Evolutionary conservation across 2,329 filamentous ascomycete genomes (phyloP), one percentile per base, ranked within the genome.

Genomic region (Daldinia eschscholtzii): DNA sequence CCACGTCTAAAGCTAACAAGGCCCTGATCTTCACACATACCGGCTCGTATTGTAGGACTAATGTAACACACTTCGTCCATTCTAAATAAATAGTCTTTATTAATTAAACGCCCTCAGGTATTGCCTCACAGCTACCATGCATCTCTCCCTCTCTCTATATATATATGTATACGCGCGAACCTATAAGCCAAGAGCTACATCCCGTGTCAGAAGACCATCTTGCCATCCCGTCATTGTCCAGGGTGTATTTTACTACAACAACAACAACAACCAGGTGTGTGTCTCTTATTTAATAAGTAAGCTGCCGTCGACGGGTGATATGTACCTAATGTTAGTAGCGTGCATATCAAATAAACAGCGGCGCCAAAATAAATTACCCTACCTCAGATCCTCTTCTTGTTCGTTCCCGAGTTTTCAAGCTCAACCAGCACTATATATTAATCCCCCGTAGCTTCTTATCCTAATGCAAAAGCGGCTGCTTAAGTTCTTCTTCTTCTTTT

Each of bases 401-500:
- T 15, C 35, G 35, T 12, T 13, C 12, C 35, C 12, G 35, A 15
- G 13, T 4, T 37, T 39, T 9, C 10, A 37, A 55, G 33, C 52
- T 55, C n/a, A 28, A 6, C 48, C 13, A 33, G 48, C 20, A 52
- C 48, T 7, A 35, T 52, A 50, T 50, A 55, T 55, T 59, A 46
- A 46, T 23, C 10, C 50, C 18, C 55, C 42, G 61, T 42, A 20
- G 44, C 46, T 64, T 35, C 59, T 28, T 20, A 68, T 60, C 33
- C 18, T 23, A 68, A 28, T 60, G 35, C 33, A 23, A 33, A 33
- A 35, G 33, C 44, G 56, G 48, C 56, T 65, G 57, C 57, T 53
- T n/a, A 35, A 28, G 20, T 23, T 23, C 20, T 23, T 23, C 20
- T 23, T 23, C 20, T 23, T 23, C 20, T 23, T 23, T 2, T 59